phyloP scores from a whole-genome alignment of 148 eudicot species.

The Cornus controversa region DNA sequence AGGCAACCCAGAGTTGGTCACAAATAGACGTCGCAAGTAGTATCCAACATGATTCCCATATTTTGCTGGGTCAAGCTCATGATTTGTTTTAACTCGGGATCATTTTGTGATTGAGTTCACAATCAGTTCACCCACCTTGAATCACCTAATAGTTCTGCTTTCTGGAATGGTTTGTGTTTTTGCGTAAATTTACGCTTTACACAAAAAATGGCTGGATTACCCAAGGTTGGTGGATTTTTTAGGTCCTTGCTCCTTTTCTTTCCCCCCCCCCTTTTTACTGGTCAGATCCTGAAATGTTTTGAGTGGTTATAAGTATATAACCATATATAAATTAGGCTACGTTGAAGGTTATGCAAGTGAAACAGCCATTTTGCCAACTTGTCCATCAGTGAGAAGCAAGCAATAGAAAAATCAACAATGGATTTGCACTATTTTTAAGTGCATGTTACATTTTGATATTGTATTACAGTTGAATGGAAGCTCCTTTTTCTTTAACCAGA shows the following conservation, averaged over 20 bases:
- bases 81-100: not conserved
- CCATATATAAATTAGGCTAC: not conserved
- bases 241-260: not conserved
- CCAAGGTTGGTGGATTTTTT: not conserved
- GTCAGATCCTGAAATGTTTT: not conserved
- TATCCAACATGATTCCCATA: not conserved
- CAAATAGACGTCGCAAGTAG: conserved; percentile 66
- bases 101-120: not conserved
- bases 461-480: too few relatives aligned
- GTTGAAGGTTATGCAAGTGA: too few relatives aligned
- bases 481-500: too few relatives aligned
- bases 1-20: conserved; percentile 73
- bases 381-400: too few relatives aligned
- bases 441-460: too few relatives aligned
- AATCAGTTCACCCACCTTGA: not conserved
- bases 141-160: too few relatives aligned
- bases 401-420: too few relatives aligned
- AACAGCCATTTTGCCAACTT: too few relatives aligned
- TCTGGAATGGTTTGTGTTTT: too few relatives aligned
- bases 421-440: too few relatives aligned
- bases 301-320: not conserved
- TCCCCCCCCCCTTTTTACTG: not conserved
- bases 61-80: not conserved
- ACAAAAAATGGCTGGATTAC: not conserved
- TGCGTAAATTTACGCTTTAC: too few relatives aligned